Conservation (phyloP, 202 grass and related monocot genomes). For the Elaeis oleifera region DNA sequence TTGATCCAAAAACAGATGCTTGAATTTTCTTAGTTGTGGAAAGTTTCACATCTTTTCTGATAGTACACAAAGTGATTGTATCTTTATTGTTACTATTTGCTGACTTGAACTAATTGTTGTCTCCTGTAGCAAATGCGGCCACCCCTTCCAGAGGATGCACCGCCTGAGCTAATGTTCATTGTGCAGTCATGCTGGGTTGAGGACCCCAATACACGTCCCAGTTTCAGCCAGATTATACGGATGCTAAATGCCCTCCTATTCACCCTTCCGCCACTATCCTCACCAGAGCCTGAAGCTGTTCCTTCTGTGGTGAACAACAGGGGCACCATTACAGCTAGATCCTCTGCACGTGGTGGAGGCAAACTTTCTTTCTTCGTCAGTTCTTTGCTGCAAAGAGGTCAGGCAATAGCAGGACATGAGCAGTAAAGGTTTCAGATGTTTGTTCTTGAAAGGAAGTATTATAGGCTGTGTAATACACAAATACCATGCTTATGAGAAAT, state of each 20-base stretch:
- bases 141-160: conserved; percentile 52
- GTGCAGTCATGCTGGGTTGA: conserved; percentile 94
- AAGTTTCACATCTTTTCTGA: no score
- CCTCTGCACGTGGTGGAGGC: conserved; percentile 48
- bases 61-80: no score
- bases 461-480: conserved; percentile 19
- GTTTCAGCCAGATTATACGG: conserved; percentile 90
- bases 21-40: no score
- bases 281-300: conserved; percentile 28
- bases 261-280: conserved; percentile 38
- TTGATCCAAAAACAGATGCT: no score
- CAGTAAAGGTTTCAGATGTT: background rate
- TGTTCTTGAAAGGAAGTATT: background rate
- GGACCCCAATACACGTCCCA: conserved; percentile 68
- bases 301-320: conserved; percentile 36
- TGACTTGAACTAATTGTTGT: conserved; percentile 14
- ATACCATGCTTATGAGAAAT: background rate
- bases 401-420: conserved; percentile 34
- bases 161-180: conserved; percentile 68
- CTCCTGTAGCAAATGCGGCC: conserved; percentile 73
- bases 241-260: conserved; percentile 80
- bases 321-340: conserved; percentile 51
- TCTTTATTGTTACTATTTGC: background rate
- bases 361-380: conserved; percentile 87
- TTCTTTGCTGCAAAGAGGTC: conserved; percentile 85